A percentile compares a stretch with the other conserved stretches of the same genome.
phyloP scores from a whole-genome alignment of 805 yeast genomes.

The Barnettozyma pratensis region DNA sequence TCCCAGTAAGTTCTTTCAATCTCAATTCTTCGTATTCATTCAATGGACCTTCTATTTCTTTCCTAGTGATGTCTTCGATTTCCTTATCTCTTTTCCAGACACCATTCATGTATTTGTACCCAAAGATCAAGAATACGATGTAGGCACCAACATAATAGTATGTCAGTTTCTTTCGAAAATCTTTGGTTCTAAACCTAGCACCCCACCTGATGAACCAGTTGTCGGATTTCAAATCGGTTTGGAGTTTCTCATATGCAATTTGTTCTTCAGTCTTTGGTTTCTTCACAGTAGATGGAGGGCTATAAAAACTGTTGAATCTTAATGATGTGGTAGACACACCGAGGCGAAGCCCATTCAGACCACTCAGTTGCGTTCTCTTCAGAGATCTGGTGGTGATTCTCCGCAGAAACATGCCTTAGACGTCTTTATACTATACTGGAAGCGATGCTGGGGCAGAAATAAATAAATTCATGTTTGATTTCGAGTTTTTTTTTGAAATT shows the following conservation, averaged over 20 bases:
- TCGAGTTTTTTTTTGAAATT: no score
- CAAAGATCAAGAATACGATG: slow-evolving; percentile 48
- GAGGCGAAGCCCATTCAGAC: no score
- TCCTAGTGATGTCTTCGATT: slow-evolving; percentile 35
- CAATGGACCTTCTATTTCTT: slow-evolving; percentile 29
- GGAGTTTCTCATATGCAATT: slow-evolving; percentile 27
- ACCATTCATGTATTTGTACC: slow-evolving; percentile 62
- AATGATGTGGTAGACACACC: no score
- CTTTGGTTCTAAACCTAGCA: slow-evolving; percentile 46
- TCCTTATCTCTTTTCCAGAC: slow-evolving; percentile 62
- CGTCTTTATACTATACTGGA: no score
- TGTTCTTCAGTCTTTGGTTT: slow-evolving; percentile 28
- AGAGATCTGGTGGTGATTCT: no score
- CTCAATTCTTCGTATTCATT: slow-evolving; percentile 63
- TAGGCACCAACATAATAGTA: slow-evolving; percentile 60
- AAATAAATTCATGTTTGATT: no score
- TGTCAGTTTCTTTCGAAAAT: slow-evolving; percentile 59
- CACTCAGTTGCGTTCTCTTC: no score
- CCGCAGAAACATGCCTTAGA: no score
- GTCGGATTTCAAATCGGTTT: slow-evolving; percentile 30
- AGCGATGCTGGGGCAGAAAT: no score
- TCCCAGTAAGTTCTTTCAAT: slow-evolving; percentile 54
- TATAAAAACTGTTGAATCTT: no score
- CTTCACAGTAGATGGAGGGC: slow-evolving; percentile 8
- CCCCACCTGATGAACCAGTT: slow-evolving; percentile 43